Percentiles rank a stretch among this genome's conserved stretches.
These are phyloP conservation scores for Sclerotinia glacialis DNA, from an alignment of 2,329 filamentous ascomycete genomes.

Conservation along the genomic window DNA sequence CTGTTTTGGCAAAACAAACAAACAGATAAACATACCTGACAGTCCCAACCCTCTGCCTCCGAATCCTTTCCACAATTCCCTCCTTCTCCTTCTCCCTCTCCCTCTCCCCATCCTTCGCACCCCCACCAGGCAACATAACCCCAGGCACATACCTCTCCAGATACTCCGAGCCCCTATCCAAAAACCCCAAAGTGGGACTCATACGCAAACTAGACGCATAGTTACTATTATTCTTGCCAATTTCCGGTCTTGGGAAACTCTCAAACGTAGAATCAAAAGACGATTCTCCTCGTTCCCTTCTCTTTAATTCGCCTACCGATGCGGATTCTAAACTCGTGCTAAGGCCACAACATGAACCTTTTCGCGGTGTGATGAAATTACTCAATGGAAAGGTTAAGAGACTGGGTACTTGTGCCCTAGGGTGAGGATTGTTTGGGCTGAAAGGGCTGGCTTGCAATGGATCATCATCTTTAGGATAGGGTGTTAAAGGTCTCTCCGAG, in stretches of 20 bases:
- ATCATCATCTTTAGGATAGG: conserved; percentile 24
- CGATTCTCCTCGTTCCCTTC: neutral
- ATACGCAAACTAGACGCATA: neutral
- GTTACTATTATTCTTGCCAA: conserved; percentile 3
- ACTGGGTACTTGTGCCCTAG: neutral
- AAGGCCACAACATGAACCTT: conserved; percentile 9
- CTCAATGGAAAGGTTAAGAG: neutral
- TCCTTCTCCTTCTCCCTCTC: conserved; percentile 18
- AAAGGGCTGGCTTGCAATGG: conserved; percentile 1
- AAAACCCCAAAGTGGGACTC: conserved; percentile 7
- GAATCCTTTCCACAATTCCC: conserved; percentile 32
- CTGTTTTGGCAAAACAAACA: neutral
- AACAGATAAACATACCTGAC: neutral
- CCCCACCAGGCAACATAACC: neutral
- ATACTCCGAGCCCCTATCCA: conserved; percentile 13
- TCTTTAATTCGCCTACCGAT: neutral
- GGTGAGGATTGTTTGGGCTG: neutral
- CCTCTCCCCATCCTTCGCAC: neutral
- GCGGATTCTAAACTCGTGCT: neutral
- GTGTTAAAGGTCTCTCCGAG: conserved; percentile 24
- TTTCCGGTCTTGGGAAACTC: conserved; percentile 15
- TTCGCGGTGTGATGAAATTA: neutral
- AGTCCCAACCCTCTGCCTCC: conserved; percentile 26
- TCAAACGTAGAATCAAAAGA: conserved; percentile 10
- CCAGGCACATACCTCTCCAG: conserved; percentile 9